These are phyloP conservation scores for Colletotrichum navitas DNA, from an alignment of 2,329 filamentous ascomycete genomes.

Conservation along the genomic window DNA sequence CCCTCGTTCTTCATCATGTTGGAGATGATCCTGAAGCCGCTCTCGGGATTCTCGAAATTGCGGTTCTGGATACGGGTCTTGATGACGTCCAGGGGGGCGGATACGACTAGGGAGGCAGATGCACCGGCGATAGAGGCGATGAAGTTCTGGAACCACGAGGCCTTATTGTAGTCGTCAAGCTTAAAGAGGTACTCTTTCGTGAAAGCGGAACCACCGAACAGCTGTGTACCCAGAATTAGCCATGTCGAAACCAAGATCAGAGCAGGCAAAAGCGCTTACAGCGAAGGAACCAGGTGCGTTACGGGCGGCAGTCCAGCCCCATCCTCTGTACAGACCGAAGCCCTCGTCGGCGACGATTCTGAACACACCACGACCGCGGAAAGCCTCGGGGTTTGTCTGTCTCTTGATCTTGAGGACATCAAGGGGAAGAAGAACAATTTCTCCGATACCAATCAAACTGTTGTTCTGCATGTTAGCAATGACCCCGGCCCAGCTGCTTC, in stretches of 20 bases:
- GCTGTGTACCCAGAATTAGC: slow-evolving; percentile 60
- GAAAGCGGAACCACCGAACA: slow-evolving; percentile 97
- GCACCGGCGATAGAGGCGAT: slow-evolving; percentile 95
- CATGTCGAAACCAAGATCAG: not conserved
- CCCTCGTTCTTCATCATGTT: slow-evolving; percentile 97
- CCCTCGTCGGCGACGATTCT: slow-evolving; percentile 94
- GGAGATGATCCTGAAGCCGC: slow-evolving; percentile 88
- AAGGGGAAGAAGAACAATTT: slow-evolving; percentile 93
- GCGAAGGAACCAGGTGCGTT: slow-evolving; percentile 98
- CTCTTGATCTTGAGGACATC: slow-evolving; percentile 99
- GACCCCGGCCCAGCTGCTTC: not conserved
- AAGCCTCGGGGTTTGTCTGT: slow-evolving; percentile 98
- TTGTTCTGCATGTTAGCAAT: slow-evolving; percentile 8
- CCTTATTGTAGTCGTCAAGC: slow-evolving; percentile 94
- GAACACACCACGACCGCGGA: slow-evolving; percentile 91
- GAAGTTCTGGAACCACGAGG: slow-evolving; percentile 96
- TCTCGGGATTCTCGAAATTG: slow-evolving; percentile 98
- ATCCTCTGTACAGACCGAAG: slow-evolving; percentile 94
- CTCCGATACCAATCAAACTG: slow-evolving; percentile 94
- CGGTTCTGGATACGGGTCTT: slow-evolving; percentile 98
- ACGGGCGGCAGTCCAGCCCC: slow-evolving; percentile 96
- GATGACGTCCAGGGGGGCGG: slow-evolving; percentile 96
- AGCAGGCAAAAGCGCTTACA: slow-evolving; percentile 65
- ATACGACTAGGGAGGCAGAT: slow-evolving; percentile 93
- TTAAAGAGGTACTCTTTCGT: slow-evolving; percentile 96